Conservation (phyloP, 805 yeast genomes). For the Wickerhamiella kurtzmanii region DNA sequence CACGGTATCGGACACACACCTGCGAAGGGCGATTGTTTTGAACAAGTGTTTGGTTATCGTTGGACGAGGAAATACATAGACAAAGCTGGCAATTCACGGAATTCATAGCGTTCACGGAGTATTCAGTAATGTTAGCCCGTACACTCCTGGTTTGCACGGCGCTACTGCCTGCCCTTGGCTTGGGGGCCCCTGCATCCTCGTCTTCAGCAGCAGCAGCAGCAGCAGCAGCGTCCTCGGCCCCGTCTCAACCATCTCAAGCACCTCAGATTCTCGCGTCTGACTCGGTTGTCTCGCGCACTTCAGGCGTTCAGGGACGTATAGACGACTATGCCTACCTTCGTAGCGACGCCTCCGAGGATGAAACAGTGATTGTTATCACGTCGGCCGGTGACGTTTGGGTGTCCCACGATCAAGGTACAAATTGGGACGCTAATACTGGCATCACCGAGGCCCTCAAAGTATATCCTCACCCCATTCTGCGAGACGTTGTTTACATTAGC, state of each 20-base stretch:
- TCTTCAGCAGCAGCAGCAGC: too few relatives aligned
- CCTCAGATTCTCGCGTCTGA: background rate
- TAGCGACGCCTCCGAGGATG: conserved; percentile 37
- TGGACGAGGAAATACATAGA: too few relatives aligned
- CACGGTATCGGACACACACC: too few relatives aligned
- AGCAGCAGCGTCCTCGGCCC: background rate
- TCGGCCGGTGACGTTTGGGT: conserved; percentile 39
- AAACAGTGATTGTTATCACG: conserved; percentile 52
- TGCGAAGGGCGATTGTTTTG: too few relatives aligned
- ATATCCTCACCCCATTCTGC: conserved; percentile 45
- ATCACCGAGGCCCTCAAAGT: conserved; percentile 28
- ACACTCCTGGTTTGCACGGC: too few relatives aligned
- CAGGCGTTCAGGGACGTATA: background rate
- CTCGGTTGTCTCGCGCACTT: background rate
- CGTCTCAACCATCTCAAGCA: too few relatives aligned
- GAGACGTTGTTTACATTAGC: conserved; percentile 42
- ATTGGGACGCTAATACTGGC: conserved; percentile 24
- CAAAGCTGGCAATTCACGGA: too few relatives aligned
- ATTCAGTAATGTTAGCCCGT: too few relatives aligned
- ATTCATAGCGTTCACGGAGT: too few relatives aligned
- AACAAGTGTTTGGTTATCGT: too few relatives aligned
- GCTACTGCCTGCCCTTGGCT: too few relatives aligned
- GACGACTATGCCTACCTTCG: conserved; percentile 48
- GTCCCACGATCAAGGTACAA: conserved; percentile 57
- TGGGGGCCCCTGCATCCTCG: too few relatives aligned